Evolutionary conservation across 2,329 filamentous ascomycete species (phyloP).

Genomic region (Ramularia endophylla): DNA sequence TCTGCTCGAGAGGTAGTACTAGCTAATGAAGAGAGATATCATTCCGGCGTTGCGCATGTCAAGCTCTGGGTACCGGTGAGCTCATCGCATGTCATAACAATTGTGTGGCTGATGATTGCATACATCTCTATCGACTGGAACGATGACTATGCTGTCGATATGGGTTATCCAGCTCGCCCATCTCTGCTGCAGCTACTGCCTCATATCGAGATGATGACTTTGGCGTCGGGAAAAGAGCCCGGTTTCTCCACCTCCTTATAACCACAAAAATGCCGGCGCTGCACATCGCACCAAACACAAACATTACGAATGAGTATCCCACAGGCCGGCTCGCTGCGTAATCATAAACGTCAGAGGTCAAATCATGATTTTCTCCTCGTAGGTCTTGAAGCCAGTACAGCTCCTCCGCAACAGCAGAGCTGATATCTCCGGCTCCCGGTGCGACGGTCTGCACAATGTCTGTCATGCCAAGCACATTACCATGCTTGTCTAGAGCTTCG

Average conservation of each 20-base stretch:
- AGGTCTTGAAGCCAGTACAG: slow-evolving; percentile 12
- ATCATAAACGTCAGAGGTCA: slow-evolving; percentile 5
- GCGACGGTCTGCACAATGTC: slow-evolving; percentile 2
- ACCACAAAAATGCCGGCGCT: slow-evolving; percentile 3
- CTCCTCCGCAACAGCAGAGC: slow-evolving; percentile 12
- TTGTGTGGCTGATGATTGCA: too few species aligned
- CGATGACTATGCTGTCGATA: too few species aligned
- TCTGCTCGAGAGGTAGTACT: too few species aligned
- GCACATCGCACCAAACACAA: slow-evolving; percentile 6
- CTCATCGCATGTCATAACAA: too few species aligned
- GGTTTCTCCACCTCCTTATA: slow-evolving; percentile 3
- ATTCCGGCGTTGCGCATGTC: too few species aligned
- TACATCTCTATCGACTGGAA: too few species aligned
- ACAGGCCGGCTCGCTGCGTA: neutral
- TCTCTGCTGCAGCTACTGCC: too few species aligned
- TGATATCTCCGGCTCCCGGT: neutral
- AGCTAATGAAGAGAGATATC: too few species aligned
- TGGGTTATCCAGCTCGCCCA: too few species aligned
- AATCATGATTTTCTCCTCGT: slow-evolving; percentile 6
- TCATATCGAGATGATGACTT: too few species aligned
- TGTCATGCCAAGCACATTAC: slow-evolving; percentile 4
- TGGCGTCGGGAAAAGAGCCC: neutral
- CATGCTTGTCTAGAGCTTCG: slow-evolving; percentile 14
- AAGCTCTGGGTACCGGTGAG: too few species aligned
- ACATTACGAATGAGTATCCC: slow-evolving; percentile 4